phyloP scores from a whole-genome alignment of 306 rosid species.

The Clitoria ternatea region DNA sequence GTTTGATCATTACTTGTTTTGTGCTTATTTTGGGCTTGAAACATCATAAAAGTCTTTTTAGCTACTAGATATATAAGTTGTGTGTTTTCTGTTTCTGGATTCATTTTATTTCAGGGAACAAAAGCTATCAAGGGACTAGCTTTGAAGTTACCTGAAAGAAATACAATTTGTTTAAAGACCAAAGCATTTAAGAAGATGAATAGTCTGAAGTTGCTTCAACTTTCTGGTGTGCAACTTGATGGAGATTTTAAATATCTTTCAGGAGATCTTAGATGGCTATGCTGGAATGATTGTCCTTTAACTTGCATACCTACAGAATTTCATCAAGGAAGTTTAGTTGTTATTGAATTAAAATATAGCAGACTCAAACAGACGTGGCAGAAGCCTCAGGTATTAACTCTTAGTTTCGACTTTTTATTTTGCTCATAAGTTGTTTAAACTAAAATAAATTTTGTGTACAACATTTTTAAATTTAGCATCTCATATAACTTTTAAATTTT shows the following conservation, averaged over 20 bases:
- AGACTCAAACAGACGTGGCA: not conserved
- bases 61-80: not conserved
- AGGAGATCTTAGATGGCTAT: conserved; percentile 18
- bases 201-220: conserved; percentile 25
- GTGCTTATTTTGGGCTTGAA: not conserved
- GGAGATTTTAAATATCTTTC: conserved; percentile 30
- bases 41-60: not conserved
- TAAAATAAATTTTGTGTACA: no score
- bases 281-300: conserved; percentile 23
- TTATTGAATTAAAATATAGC: conserved; percentile 14
- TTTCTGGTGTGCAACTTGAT: conserved; percentile 10
- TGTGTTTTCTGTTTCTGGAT: not conserved
- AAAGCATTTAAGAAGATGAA: conserved; percentile 26
- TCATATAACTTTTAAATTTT: not conserved
- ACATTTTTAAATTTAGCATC: not conserved
- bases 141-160: not conserved
- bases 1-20: not conserved
- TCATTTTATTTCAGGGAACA: conserved; percentile 19
- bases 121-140: conserved; percentile 19
- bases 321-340: conserved; percentile 10
- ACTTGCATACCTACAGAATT: not conserved
- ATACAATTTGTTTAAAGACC: not conserved
- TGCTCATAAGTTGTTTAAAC: not conserved
- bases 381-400: conserved; percentile 14
- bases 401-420: not conserved